Conservation (phyloP, 768 basidiomycete species). For the Mycena rebaudengoi region DNA sequence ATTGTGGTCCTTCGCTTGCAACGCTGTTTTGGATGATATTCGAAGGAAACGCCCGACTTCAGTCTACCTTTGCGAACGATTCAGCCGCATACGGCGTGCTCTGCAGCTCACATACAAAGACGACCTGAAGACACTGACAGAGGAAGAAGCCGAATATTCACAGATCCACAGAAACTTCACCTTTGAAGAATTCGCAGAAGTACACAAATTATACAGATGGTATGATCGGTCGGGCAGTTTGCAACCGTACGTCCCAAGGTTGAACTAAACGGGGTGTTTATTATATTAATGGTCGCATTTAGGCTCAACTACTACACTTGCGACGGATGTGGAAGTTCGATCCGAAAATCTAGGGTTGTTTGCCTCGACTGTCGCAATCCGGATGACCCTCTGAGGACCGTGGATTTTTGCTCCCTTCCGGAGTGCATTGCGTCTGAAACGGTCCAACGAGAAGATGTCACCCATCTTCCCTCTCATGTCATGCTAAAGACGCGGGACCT, state of each 20-base stretch:
- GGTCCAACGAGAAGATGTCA: neutral
- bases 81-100: neutral
- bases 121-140: neutral
- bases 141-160: neutral
- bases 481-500: slow-evolving; percentile 11
- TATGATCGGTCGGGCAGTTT: neutral
- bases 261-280: neutral
- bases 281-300: too few species aligned
- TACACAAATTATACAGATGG: slow-evolving; percentile 8
- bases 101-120: neutral
- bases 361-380: slow-evolving; percentile 15
- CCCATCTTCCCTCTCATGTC: slow-evolving; percentile 1
- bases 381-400: neutral
- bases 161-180: neutral
- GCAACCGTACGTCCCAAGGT: slow-evolving; percentile 6
- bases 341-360: slow-evolving; percentile 1
- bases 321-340: neutral
- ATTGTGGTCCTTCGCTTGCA: neutral
- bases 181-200: neutral
- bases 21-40: neutral
- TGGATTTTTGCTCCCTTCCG: slow-evolving; percentile 17
- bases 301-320: neutral
- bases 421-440: slow-evolving; percentile 4
- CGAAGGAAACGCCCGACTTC: neutral
- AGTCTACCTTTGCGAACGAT: neutral